Percentiles rank a stretch among this genome's conserved stretches.
Evolutionary conservation across 2,329 filamentous ascomycete genomes (phyloP).

Genomic region (Albifimbria verrucaria): DNA sequence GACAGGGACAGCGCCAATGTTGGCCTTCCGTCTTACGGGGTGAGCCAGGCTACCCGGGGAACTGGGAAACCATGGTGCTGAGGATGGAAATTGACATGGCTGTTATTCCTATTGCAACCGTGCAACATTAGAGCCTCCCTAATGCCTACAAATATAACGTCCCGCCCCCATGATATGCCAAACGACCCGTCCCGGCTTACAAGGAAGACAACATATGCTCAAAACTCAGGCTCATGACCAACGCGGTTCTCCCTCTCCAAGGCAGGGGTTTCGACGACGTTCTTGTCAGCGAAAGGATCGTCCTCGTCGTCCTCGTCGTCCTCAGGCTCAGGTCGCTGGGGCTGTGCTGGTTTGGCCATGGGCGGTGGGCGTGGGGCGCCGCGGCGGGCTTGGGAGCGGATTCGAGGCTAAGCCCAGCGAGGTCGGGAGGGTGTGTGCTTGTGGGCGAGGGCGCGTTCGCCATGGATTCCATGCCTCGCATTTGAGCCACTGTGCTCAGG

Average conservation of each 20-base stretch:
- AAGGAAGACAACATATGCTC: background rate
- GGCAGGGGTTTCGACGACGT: constrained; percentile 53
- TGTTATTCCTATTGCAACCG: no score
- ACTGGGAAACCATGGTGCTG: no score
- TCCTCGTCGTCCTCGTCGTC: constrained; percentile 74
- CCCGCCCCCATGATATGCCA: no score
- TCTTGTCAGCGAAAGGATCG: constrained; percentile 81
- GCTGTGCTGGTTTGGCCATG: constrained; percentile 16
- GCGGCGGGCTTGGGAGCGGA: constrained; percentile 37
- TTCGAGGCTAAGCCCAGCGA: constrained; percentile 42
- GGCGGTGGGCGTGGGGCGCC: constrained; percentile 36
- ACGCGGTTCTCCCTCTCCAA: constrained; percentile 25
- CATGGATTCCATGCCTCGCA: constrained; percentile 47
- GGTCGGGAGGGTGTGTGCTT: constrained; percentile 35
- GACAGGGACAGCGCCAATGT: no score
- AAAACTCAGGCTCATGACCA: constrained; percentile 17
- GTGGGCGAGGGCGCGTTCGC: constrained; percentile 40
- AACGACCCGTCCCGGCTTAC: no score
- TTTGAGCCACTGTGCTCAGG: constrained; percentile 45
- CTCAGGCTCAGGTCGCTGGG: constrained; percentile 11
- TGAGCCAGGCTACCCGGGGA: no score
- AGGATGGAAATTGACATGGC: no score
- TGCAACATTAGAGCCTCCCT: no score
- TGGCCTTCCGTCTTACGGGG: no score
- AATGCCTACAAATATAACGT: no score